Evolutionary conservation across 805 yeast genomes (phyloP).

Genomic region (Kazachstania viticola): DNA sequence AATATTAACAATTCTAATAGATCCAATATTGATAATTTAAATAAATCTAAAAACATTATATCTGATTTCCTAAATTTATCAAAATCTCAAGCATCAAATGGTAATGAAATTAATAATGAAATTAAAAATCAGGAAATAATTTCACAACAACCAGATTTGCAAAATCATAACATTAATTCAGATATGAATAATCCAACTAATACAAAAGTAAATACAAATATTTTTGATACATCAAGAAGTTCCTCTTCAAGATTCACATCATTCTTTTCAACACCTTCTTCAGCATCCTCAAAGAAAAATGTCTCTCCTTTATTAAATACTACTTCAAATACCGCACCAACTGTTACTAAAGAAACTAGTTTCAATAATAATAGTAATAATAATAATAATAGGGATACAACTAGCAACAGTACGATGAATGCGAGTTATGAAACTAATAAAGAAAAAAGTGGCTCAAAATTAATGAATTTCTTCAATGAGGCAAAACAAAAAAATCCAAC

Average conservation of each 20-base stretch:
- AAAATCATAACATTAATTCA: neutral
- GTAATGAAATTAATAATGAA: neutral
- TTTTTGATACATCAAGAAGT: constrained; percentile 6
- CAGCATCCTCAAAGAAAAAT: neutral
- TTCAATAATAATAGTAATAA: neutral
- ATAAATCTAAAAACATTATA: constrained; percentile 16
- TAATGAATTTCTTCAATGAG: constrained; percentile 23
- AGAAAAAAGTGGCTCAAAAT: constrained; percentile 18
- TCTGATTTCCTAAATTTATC: constrained; percentile 22
- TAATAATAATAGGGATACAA: neutral
- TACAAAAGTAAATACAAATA: neutral
- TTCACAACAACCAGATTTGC: neutral
- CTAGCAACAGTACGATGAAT: neutral
- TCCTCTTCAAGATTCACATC: constrained; percentile 28
- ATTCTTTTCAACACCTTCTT: constrained; percentile 20
- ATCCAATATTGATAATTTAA: constrained; percentile 2
- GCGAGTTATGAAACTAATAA: constrained; percentile 1
- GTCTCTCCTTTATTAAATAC: neutral
- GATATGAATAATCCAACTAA: neutral
- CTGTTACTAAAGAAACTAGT: neutral
- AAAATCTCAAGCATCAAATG: constrained; percentile 1
- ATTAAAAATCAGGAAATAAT: neutral
- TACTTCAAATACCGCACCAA: constrained; percentile 2
- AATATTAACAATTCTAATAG: neutral
- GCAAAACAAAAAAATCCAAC: neutral